Evolutionary conservation across 169 alveolate species (phyloP).

Genomic region (Theileria luwenshuni): DNA sequence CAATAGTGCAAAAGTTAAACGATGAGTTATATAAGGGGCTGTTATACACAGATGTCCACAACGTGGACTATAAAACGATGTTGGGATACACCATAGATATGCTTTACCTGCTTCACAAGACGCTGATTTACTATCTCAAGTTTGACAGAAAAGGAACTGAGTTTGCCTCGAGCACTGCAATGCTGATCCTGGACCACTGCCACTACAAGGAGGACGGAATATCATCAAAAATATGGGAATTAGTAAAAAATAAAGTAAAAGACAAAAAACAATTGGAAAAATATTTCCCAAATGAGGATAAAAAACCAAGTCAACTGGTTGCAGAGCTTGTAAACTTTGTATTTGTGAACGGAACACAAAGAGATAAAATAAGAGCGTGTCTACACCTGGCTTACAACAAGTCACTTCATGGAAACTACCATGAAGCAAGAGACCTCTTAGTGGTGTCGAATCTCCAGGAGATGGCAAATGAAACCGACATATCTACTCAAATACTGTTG

Average conservation of each 20-base stretch:
- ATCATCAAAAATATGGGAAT: slow-evolving; percentile 62
- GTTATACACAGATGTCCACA: slow-evolving; percentile 83
- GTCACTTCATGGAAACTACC: slow-evolving; percentile 87
- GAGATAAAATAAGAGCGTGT: slow-evolving; percentile 84
- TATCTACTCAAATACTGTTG: slow-evolving; percentile 90
- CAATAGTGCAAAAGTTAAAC: slow-evolving; percentile 80
- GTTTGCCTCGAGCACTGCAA: slow-evolving; percentile 73
- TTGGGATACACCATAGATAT: slow-evolving; percentile 76
- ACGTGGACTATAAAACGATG: slow-evolving; percentile 80
- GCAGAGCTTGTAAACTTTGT: slow-evolving; percentile 73
- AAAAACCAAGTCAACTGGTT: slow-evolving; percentile 66
- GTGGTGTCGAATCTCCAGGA: slow-evolving; percentile 86
- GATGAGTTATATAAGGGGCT: slow-evolving; percentile 85
- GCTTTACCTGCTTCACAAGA: slow-evolving; percentile 73
- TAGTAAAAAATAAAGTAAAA: slow-evolving; percentile 53
- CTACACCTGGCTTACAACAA: slow-evolving; percentile 85
- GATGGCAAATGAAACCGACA: slow-evolving; percentile 87
- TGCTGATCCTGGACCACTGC: slow-evolving; percentile 81
- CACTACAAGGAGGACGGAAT: slow-evolving; percentile 78
- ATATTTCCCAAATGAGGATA: slow-evolving; percentile 54
- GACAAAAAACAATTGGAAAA: slow-evolving; percentile 12
- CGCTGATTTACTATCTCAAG: slow-evolving; percentile 70
- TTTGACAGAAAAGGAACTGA: slow-evolving; percentile 66
- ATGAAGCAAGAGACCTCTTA: slow-evolving; percentile 86
- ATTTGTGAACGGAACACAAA: slow-evolving; percentile 78